Conservation (phyloP, 495 filamentous ascomycete genomes). For the Xylaria nigripes region DNA sequence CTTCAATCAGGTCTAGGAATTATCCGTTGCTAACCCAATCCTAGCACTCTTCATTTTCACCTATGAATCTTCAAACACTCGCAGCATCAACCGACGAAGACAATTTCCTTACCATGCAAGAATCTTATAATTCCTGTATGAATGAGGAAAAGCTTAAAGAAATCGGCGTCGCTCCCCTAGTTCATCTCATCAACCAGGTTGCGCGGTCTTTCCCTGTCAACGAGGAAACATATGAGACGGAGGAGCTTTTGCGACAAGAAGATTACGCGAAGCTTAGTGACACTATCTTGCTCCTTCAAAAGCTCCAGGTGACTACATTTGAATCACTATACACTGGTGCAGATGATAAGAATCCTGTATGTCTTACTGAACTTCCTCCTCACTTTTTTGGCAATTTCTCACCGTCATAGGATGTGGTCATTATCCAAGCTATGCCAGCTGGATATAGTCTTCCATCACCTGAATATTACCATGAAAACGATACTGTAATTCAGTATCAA, state of each 20-base stretch:
- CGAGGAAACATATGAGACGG: conserved; percentile 16
- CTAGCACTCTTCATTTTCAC: conserved; percentile 40
- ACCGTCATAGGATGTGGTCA: conserved; percentile 52
- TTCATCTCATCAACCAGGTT: conserved; percentile 32
- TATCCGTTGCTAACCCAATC: conserved; percentile 9
- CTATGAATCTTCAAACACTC: conserved; percentile 28
- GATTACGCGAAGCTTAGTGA: conserved; percentile 40
- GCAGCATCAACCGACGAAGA: conserved; percentile 39
- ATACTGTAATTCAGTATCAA: conserved; percentile 46
- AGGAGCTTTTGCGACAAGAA: conserved; percentile 19
- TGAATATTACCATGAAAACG: conserved; percentile 55
- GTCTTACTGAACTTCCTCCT: conserved; percentile 27
- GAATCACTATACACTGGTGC: conserved; percentile 41
- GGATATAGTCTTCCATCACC: conserved; percentile 54
- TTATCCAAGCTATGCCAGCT: conserved; percentile 45
- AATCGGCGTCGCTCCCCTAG: conserved; percentile 47
- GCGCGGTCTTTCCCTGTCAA: conserved; percentile 42
- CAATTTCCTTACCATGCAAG: conserved; percentile 60
- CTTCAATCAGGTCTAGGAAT: neutral
- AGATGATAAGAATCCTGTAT: conserved; percentile 54
- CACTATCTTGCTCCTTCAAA: conserved; percentile 46
- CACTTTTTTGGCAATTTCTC: conserved; percentile 14
- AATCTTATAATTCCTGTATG: conserved; percentile 57
- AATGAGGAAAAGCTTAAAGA: conserved; percentile 47
- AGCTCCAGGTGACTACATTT: conserved; percentile 44